phyloP scores from a whole-genome alignment of 2,329 filamentous ascomycete species.

The Monilinia fructicola region DNA sequence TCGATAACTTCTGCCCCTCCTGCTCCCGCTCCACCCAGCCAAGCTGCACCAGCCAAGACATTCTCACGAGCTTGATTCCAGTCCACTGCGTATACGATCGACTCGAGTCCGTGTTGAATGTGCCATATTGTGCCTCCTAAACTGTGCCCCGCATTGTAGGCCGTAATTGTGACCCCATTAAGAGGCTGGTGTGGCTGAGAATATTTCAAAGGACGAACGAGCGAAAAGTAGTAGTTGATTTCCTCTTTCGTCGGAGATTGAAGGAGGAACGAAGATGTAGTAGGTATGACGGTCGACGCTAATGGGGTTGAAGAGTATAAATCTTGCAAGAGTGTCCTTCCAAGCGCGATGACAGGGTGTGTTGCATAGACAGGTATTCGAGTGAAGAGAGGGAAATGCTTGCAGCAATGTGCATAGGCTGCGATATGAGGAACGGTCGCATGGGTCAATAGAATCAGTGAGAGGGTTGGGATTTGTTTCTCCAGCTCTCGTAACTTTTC shows the following conservation, averaged over 20 bases:
- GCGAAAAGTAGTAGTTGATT: slow-evolving; percentile 86
- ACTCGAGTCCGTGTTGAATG: slow-evolving; percentile 93
- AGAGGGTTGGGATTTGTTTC: slow-evolving; percentile 88
- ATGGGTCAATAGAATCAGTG: slow-evolving; percentile 90
- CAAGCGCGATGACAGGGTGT: slow-evolving; percentile 86
- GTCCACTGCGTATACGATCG: slow-evolving; percentile 94
- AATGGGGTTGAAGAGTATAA: slow-evolving; percentile 86
- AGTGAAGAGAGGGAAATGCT: slow-evolving; percentile 87
- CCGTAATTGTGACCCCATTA: slow-evolving; percentile 89
- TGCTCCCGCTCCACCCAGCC: slow-evolving; percentile 78
- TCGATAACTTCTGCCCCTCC: slow-evolving; percentile 91
- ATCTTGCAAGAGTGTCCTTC: slow-evolving; percentile 86
- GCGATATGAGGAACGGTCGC: slow-evolving; percentile 88
- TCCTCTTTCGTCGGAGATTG: slow-evolving; percentile 80
- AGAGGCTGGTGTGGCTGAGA: slow-evolving; percentile 93
- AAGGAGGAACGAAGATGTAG: slow-evolving; percentile 66
- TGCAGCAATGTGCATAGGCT: slow-evolving; percentile 95
- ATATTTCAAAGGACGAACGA: slow-evolving; percentile 92
- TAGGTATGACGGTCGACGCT: slow-evolving; percentile 80
- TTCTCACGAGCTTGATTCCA: slow-evolving; percentile 99
- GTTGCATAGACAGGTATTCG: slow-evolving; percentile 95
- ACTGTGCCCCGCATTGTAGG: slow-evolving; percentile 94
- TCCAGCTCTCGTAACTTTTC: slow-evolving; percentile 83
- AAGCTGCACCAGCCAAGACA: slow-evolving; percentile 88
- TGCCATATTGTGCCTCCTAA: slow-evolving; percentile 98